Base-by-base conservation (phyloP, 2,329 filamentous ascomycete genomes). In the Phaeosphaeriaceae sp. region DNA sequence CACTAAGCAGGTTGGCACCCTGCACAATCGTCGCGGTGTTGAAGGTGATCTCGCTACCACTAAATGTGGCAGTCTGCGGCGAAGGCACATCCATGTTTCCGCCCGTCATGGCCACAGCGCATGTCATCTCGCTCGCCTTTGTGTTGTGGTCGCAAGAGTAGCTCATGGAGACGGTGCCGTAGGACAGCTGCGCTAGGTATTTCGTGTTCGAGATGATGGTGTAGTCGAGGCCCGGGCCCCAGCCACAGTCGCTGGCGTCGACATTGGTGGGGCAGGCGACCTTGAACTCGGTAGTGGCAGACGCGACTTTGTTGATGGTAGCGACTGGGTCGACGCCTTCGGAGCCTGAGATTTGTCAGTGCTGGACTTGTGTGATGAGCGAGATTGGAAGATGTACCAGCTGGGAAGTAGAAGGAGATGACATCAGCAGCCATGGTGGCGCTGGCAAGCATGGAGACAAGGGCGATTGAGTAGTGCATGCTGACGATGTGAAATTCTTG, bases 91-190 rank as follows among this genome's bases (percentile, higher is more conserved):
- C 60, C 31, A 60, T 54, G 15, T 67, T 64, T 27, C 63, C 62
- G 10, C 62, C 67, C 4, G 61, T 57, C 50, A 70, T 64, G 20
- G 60, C 55, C 3, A 68, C 71, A 2, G 57, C 68, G 56, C 73
- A 74, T 0, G 61, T 67, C 68, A 73, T 70, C 36, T 70, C 57
- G 4, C 52, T 53, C 1, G 56, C 60, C 46, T 58, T 52, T 19
- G 61, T 59, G 48, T 73, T 65, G 53, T 68, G 64, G 36, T 70
- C 68, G 58, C 72, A 74, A 20, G 61, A 63, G 20, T 68, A 63
- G 54, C 64, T 71, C 60, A 75, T 66, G 48, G 61, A 65, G 33
- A 68, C 58, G 17, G 27, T 41, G 13, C 54, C 55, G 11, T 46
- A 59, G 0, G 54, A 55, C 62, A 73, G 65, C 41, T 60, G 49